Base-by-base conservation (phyloP, 1,284 basidiomycete species). In the Microbotryum silenes-acaulis region DNA sequence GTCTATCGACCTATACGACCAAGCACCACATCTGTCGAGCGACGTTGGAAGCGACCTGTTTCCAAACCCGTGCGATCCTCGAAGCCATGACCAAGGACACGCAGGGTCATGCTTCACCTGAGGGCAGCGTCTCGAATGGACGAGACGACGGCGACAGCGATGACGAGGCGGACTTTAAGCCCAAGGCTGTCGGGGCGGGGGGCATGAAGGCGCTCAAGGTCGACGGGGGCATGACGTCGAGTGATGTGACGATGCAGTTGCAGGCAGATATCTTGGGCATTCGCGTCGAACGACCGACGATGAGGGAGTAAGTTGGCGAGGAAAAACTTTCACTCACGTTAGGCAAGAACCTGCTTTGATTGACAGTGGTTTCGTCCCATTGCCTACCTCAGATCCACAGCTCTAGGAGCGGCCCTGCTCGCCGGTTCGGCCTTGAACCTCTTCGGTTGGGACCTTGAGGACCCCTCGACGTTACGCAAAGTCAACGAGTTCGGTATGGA, bases 231-330 rank as follows among this genome's bases (percentile, higher is more conserved):
- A 71, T 77, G 70, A 76, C 75, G 46, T 74, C 73, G 61, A 73
- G 72, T 50, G 74, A 94, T 73, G 77, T 88, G 21, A 87, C 86
- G 63, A 97, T 97, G 91, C 84, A 87, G 74, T 81, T 97, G 57
- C 83, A 97, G 71, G 91, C 94, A 3, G 89, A 97, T 74, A 80
- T 97, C 54, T 88, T 92, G 29, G 94, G 93, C 14, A 93, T 97
- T 77, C 84, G 84, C 25, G 90, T 98, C 61, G 80, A 93, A 65
- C 81, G 94, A 58, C 93, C 94, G 18, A 86, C 91, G 72, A 98
- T 98, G 94, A 81, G 93, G 74, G 94, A 98, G 88, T 88, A 71
- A 66, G 85, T 81, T n/a, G 25, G 6, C 18, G 29, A 10, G 42
- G 27, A 18, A 9, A 55, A 50, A 16, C 21, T n/a, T 16, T 42